phyloP scores from a whole-genome alignment of 2,329 filamentous ascomycete species.

The Stachybotrys chartarum region DNA sequence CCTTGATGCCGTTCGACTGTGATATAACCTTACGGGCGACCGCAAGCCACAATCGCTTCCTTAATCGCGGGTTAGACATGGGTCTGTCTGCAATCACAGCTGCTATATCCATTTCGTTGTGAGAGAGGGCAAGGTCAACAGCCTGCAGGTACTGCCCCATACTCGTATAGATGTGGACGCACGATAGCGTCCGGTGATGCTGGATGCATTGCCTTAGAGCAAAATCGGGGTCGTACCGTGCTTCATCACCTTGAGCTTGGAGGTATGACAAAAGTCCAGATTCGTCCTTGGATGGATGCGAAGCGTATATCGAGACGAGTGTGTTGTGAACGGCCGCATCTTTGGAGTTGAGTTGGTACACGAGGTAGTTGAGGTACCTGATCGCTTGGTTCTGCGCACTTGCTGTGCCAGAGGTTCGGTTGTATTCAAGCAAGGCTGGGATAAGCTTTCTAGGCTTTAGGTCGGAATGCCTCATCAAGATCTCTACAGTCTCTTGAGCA shows the following conservation, averaged over 20 bases:
- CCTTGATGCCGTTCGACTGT: slow-evolving; percentile 79
- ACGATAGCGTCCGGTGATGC: slow-evolving; percentile 84
- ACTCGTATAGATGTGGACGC: slow-evolving; percentile 92
- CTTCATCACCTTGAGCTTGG: slow-evolving; percentile 80
- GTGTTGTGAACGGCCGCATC: slow-evolving; percentile 94
- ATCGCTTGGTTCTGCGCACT: slow-evolving; percentile 81
- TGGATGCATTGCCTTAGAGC: slow-evolving; percentile 93
- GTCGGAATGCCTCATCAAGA: slow-evolving; percentile 84
- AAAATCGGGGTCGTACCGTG: slow-evolving; percentile 90
- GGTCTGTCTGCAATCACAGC: slow-evolving; percentile 83
- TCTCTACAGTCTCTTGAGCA: slow-evolving; percentile 81
- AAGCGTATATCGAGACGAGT: slow-evolving; percentile 90
- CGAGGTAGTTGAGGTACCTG: slow-evolving; percentile 86
- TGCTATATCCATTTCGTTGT: slow-evolving; percentile 84
- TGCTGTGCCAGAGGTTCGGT: slow-evolving; percentile 60
- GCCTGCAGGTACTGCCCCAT: slow-evolving; percentile 95
- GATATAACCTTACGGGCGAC: slow-evolving; percentile 92
- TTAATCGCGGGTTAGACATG: slow-evolving; percentile 67
- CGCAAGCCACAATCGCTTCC: slow-evolving; percentile 92
- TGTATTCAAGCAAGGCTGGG: slow-evolving; percentile 89
- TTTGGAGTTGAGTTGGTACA: slow-evolving; percentile 75
- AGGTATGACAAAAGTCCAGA: slow-evolving; percentile 81
- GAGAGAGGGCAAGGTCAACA: slow-evolving; percentile 84
- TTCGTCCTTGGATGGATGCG: slow-evolving; percentile 76
- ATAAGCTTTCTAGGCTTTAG: slow-evolving; percentile 84